Conservation (phyloP, 768 basidiomycete species). For the Grammothele lineata region DNA sequence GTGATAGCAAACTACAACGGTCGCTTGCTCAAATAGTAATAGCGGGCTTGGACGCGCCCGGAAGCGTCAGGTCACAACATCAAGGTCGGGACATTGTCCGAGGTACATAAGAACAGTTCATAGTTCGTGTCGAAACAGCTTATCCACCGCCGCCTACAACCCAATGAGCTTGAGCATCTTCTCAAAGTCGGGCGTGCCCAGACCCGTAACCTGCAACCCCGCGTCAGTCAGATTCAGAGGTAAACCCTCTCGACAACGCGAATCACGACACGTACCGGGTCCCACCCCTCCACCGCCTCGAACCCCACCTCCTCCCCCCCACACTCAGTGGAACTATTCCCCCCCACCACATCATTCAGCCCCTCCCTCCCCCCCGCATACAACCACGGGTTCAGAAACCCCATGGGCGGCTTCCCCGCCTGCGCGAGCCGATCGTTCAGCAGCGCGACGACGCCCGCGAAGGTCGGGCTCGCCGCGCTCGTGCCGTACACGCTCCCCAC, state of each 20-base stretch:
- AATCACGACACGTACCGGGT: conserved; percentile 23
- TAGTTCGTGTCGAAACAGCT: too few species aligned
- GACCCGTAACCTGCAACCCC: conserved; percentile 21
- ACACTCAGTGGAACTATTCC: conserved; percentile 30
- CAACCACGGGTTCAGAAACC: conserved; percentile 35
- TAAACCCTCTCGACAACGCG: not conserved
- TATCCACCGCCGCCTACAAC: conserved; percentile 2
- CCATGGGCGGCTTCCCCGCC: conserved; percentile 25
- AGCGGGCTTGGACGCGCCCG: too few species aligned
- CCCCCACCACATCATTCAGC: conserved; percentile 31
- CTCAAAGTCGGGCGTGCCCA: conserved; percentile 28
- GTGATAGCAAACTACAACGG: too few species aligned
- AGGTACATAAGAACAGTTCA: too few species aligned
- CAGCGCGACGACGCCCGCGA: conserved; percentile 30
- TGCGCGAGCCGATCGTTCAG: conserved; percentile 30
- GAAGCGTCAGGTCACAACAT: too few species aligned
- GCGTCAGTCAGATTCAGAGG: not conserved
- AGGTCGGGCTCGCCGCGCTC: conserved; percentile 30
- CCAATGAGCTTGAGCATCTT: conserved; percentile 17
- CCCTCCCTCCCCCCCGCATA: conserved; percentile 21
- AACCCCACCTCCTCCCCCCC: conserved; percentile 30
- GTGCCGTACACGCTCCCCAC: conserved; percentile 26
- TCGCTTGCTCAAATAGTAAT: too few species aligned
- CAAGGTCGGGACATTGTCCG: too few species aligned
- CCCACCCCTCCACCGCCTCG: conserved; percentile 27